Evolutionary conservation across 352 stramenopile species (phyloP), one percentile per base, ranked within the genome.

Genomic region (Phytophthora niederhauseri): DNA sequence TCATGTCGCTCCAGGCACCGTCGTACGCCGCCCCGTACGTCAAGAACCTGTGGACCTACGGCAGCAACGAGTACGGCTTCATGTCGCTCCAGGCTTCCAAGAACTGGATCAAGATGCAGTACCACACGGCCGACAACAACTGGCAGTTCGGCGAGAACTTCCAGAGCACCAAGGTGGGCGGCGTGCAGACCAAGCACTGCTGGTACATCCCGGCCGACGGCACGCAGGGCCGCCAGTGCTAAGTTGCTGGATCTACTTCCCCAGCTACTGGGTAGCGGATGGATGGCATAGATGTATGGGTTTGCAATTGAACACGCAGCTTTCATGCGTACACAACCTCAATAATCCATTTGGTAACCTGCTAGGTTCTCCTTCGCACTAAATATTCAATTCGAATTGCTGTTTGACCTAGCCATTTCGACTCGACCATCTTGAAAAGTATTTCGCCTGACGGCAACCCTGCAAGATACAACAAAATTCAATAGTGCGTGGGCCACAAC

Each of bases 31-130:
- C 15, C 14, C 38, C 38, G 14, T 48, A 48, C 38, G 38, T 48
- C 38, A 48, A 48, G 38, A 48, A 48, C 38, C 38, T 48, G 38
- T 48, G 38, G 38, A 48, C 38, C 14, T 48, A 48, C 15, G 38
- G 38, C 38, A 48, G 38, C 38, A 48, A 48, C 38, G 38, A 48
- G 38, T 48, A 48, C 38, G 38, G 38, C 38, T 48, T 48, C 38
- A 48, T 48, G 38, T 48, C 41, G 41, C 17, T 48, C 41, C 41
- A 48, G 41, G 41, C 41, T 4, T 48, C 41, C 41, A 48, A 48
- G 41, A 48, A 48, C 41, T 48, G 14, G 15, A n/a, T 48, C 41
- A 48, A 48, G 41, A n/a, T 48, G 41, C 41, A 48, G 41, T 48
- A 48, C 41, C 41, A 48, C 41, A 48, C 41, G 17, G 17, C 41